These are phyloP conservation scores for Rutidosis leptorrhynchoides DNA, from an alignment of 129 eudicot genomes.

Conservation along the genomic window DNA sequence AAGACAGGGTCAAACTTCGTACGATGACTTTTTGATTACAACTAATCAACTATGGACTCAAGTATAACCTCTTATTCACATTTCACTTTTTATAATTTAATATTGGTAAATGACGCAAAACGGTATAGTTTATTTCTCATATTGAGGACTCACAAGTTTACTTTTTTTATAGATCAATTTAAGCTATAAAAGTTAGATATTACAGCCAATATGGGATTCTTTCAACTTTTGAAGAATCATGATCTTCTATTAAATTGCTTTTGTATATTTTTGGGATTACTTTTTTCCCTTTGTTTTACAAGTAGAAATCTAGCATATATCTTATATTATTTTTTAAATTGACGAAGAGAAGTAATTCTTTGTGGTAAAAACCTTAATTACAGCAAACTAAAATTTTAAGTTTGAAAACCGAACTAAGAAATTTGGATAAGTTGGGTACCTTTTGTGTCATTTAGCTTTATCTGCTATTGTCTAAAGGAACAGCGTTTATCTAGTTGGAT, in stretches of 20 bases:
- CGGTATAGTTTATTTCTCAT: not conserved
- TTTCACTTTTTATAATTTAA: slow-evolving; percentile 10
- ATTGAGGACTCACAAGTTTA: not conserved
- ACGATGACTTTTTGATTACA: slow-evolving; percentile 58
- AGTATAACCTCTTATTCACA: slow-evolving; percentile 35
- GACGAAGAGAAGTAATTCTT: too few species aligned
- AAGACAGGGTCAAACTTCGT: slow-evolving; percentile 70
- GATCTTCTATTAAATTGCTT: not conserved
- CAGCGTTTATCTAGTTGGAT: slow-evolving; percentile 48
- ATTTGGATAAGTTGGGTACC: not conserved
- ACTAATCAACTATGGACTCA: slow-evolving; percentile 81
- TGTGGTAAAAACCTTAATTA: too few species aligned
- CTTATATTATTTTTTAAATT: too few species aligned
- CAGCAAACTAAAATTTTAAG: not conserved
- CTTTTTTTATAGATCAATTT: not conserved
- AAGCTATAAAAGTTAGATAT: not conserved
- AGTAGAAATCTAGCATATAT: not conserved
- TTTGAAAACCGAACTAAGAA: not conserved
- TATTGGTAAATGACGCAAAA: not conserved
- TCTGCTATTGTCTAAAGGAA: slow-evolving; percentile 2
- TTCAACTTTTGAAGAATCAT: not conserved
- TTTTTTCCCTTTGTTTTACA: not conserved
- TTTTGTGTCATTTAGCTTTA: not conserved
- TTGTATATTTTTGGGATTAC: not conserved
- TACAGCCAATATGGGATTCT: not conserved